Conservation (phyloP, 2,329 filamentous ascomycete genomes). For the Fusarium haematococcum region DNA sequence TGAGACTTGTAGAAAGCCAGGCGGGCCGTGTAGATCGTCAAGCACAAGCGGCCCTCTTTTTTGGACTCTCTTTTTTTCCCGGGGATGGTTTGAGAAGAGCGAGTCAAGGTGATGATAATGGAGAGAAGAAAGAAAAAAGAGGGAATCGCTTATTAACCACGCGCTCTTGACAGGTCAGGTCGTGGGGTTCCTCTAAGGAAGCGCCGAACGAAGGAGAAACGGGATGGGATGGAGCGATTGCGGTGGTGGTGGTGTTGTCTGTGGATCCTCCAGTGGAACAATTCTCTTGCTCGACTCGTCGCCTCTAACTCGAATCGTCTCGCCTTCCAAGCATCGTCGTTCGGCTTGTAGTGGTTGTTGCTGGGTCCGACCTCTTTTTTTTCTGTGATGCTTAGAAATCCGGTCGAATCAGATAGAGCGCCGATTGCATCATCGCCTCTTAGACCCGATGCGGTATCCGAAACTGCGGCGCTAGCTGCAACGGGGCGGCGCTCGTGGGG, state of each 20-base stretch:
- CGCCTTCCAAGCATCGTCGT: background rate
- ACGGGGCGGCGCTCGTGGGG: constrained; percentile 23
- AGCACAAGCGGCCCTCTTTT: constrained; percentile 10
- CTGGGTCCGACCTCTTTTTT: constrained; percentile 16
- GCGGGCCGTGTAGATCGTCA: constrained; percentile 35
- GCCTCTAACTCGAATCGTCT: background rate
- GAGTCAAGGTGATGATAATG: constrained; percentile 3
- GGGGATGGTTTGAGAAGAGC: background rate
- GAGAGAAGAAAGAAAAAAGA: constrained; percentile 1
- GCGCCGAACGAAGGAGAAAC: constrained; percentile 1
- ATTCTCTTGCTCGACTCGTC: background rate
- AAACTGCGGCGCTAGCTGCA: constrained; percentile 35
- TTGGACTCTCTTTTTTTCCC: background rate
- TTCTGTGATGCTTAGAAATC: constrained; percentile 44
- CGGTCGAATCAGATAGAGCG: constrained; percentile 37
- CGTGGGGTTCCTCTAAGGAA: constrained; percentile 25
- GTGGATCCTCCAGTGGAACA: constrained; percentile 24
- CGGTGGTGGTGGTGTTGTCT: constrained; percentile 9
- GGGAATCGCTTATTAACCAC: constrained; percentile 31
- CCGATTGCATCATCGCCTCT: constrained; percentile 42
- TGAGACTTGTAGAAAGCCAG: constrained; percentile 9
- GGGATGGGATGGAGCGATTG: background rate
- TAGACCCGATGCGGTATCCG: constrained; percentile 31
- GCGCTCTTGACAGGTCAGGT: constrained; percentile 22
- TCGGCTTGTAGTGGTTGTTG: constrained; percentile 25